Conservation (phyloP, 345 rosid genomes). For the Acer yangbiense region DNA sequence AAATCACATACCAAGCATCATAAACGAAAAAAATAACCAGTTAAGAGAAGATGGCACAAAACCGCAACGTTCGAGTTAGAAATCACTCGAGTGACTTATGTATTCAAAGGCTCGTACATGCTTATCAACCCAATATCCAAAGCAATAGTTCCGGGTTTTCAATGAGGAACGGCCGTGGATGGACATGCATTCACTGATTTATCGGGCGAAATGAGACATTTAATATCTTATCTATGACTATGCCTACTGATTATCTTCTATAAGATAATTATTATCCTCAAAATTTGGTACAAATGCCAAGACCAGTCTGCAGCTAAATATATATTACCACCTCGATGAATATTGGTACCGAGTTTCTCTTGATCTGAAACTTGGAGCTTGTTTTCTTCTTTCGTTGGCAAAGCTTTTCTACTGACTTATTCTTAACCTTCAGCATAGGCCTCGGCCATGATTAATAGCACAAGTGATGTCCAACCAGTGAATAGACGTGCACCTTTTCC, state of each 20-base stretch:
- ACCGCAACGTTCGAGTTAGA: too few species aligned
- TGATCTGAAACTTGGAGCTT: background rate
- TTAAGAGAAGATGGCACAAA: too few species aligned
- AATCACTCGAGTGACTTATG: too few species aligned
- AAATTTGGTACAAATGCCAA: background rate
- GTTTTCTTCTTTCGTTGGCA: background rate
- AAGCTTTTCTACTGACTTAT: background rate
- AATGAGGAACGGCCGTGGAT: background rate
- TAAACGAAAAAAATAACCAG: too few species aligned
- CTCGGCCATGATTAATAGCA: conserved; percentile 77
- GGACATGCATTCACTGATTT: background rate
- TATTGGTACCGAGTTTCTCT: conserved; percentile 1
- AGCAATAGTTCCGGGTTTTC: background rate
- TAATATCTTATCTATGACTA: background rate
- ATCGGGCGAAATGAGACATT: background rate
- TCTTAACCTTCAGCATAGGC: conserved; percentile 38
- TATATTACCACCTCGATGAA: background rate
- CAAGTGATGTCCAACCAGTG: conserved; percentile 88
- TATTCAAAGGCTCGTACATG: too few species aligned
- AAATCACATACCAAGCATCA: background rate
- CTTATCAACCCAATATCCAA: background rate
- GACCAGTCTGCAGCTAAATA: too few species aligned
- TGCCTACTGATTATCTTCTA: background rate
- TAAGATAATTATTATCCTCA: background rate
- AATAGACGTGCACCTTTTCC: conserved; percentile 77